These are phyloP conservation scores for Sporothrix protearum DNA, from an alignment of 2,329 filamentous ascomycete species.

Conservation along the genomic window DNA sequence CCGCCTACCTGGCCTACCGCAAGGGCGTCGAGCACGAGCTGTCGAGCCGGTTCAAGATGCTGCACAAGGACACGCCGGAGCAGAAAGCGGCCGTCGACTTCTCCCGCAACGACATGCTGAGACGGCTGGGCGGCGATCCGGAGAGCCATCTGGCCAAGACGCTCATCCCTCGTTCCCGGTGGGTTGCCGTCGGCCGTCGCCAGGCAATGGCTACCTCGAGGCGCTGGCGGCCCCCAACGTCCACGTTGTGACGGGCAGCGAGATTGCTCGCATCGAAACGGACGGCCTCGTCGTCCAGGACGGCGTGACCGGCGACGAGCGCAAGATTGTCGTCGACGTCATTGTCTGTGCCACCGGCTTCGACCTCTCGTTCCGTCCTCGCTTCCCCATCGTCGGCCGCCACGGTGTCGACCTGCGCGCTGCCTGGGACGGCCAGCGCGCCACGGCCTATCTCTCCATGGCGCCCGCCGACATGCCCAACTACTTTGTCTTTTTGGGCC, in stretches of 20 bases:
- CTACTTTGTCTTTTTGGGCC: slow-evolving; percentile 30
- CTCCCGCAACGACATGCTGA: slow-evolving; percentile 23
- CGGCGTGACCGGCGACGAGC: slow-evolving; percentile 26
- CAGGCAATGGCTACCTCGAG: slow-evolving; percentile 44
- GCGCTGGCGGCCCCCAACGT: slow-evolving; percentile 45
- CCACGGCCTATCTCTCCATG: slow-evolving; percentile 27
- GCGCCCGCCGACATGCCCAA: slow-evolving; percentile 25
- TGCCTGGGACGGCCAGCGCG: slow-evolving; percentile 27
- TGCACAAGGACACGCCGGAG: slow-evolving; percentile 24
- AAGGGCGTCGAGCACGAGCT: slow-evolving; percentile 29
- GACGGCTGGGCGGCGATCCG: slow-evolving; percentile 22
- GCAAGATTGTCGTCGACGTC: slow-evolving; percentile 32
- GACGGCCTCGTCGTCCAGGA: slow-evolving; percentile 33
- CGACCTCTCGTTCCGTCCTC: slow-evolving; percentile 33
- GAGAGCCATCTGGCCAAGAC: slow-evolving; percentile 21
- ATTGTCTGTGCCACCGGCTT: slow-evolving; percentile 42
- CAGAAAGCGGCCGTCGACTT: slow-evolving; percentile 20
- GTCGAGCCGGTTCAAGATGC: slow-evolving; percentile 24
- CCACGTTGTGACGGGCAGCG: slow-evolving; percentile 39
- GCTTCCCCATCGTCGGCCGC: slow-evolving; percentile 34
- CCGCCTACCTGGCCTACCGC: slow-evolving; percentile 23
- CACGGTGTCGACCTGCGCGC: slow-evolving; percentile 22
- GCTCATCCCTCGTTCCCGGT: slow-evolving; percentile 32
- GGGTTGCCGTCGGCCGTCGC: slow-evolving; percentile 43
- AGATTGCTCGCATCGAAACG: slow-evolving; percentile 38